These are phyloP conservation scores for Saccharomyces mikatae DNA, from an alignment of 805 yeast genomes.

Conservation along the genomic window DNA sequence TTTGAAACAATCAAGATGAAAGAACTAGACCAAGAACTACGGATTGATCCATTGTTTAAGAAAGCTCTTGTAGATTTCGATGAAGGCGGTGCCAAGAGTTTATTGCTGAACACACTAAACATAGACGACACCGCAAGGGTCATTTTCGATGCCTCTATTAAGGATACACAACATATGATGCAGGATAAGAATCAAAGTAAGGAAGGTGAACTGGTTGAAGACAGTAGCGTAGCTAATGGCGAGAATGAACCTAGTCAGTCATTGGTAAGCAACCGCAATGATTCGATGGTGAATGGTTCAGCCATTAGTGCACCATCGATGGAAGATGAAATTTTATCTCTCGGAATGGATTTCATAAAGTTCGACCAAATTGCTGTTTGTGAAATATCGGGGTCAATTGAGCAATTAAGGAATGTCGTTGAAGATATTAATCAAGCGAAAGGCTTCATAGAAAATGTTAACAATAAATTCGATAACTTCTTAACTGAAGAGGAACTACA, in stretches of 20 bases:
- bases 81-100: slow-evolving; percentile 73
- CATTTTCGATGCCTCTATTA: slow-evolving; percentile 53
- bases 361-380: slow-evolving; percentile 25
- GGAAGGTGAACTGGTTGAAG: slow-evolving; percentile 13
- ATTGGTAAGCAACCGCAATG: neutral
- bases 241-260: slow-evolving; percentile 4
- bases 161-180: slow-evolving; percentile 15
- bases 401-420: slow-evolving; percentile 50
- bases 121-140: slow-evolving; percentile 48
- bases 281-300: neutral
- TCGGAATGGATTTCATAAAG: slow-evolving; percentile 30
- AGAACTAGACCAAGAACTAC: slow-evolving; percentile 54
- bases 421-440: slow-evolving; percentile 48
- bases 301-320: slow-evolving; percentile 1
- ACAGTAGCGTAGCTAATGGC: slow-evolving; percentile 11
- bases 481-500: slow-evolving; percentile 25
- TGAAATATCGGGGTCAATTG: slow-evolving; percentile 65
- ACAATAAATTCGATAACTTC: slow-evolving; percentile 25
- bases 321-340: slow-evolving; percentile 27
- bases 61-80: slow-evolving; percentile 71
- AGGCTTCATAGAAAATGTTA: slow-evolving; percentile 36
- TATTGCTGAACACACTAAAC: slow-evolving; percentile 53
- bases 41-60: slow-evolving; percentile 67
- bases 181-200: slow-evolving; percentile 9
- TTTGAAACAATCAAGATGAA: slow-evolving; percentile 46